Evolutionary conservation across 2,329 filamentous ascomycete species (phyloP), one percentile per base, ranked within the genome.

Genomic region (Trichophyton benhamiae): DNA sequence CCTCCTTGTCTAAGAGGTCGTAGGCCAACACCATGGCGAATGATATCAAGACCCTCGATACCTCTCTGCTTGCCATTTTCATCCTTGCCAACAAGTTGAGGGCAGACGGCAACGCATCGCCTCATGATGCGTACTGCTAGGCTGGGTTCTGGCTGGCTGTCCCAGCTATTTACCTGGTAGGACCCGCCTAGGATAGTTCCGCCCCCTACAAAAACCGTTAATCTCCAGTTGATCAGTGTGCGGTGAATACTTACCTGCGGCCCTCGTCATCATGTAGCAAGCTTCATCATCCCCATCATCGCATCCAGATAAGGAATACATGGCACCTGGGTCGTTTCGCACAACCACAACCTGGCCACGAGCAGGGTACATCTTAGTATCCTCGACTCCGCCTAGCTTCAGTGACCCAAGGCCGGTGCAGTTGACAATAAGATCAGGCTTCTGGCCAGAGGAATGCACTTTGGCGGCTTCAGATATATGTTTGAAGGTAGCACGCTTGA

Each of bases 131-230:
- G 81, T 60, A 82, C 75, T 0, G 91, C 89, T n/a, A 90, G 79
- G 69, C 88, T 89, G 0, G 87, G 86, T 68, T 96, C 91, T 0
- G 87, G 85, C 66, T 86, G 81, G 42, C 84, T 82, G 66, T 94
- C 88, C 89, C 89, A 95, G 68, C 85, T 87, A 30, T 85, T 81
- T 67, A 87, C 83, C 71, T 91, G 86, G 68, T 95, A 88, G 55
- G 86, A 92, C 1, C 91, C 91, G n/a, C 91, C 91, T 1, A 96
- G 77, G 48, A 96, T 80, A 0, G 89, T 94, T 9, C 91, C 91
- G 20, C 91, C 91, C n/a, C 85, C 82, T 71, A 58, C 0, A 30
- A 33, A 55, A 11, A 13, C 33, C 13, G 33, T 38, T 38, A 38
- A 9, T 13, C 27, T 7, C 6, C 7, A 38, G 11, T 11, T 38